phyloP scores from a whole-genome alignment of 345 rosid genomes.

The Moricandia moricandioides region DNA sequence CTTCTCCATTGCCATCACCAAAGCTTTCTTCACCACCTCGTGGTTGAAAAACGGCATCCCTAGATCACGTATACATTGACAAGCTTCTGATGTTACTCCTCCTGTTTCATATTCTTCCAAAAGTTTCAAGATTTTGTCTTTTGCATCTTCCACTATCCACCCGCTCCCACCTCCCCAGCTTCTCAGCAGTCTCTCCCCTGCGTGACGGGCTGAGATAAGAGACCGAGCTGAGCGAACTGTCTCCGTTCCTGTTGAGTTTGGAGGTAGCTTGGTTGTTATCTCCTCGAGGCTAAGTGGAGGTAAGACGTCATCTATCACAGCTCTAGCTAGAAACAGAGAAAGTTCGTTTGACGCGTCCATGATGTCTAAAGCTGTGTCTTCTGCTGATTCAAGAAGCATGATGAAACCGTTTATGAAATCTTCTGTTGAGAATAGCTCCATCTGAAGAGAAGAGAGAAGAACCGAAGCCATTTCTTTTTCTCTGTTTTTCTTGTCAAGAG shows the following conservation, averaged over 20 bases:
- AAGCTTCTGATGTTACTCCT: slow-evolving; percentile 85
- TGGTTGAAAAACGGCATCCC: slow-evolving; percentile 98
- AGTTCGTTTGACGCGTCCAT: slow-evolving; percentile 96
- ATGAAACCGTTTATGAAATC: slow-evolving; percentile 89
- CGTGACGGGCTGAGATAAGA: slow-evolving; percentile 82
- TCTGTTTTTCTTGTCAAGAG: slow-evolving; percentile 95
- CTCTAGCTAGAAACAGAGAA: slow-evolving; percentile 91
- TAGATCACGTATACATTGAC: slow-evolving; percentile 92
- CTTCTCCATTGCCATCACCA: slow-evolving; percentile 99
- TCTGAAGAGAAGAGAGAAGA: slow-evolving; percentile 87
- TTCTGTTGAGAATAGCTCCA: slow-evolving; percentile 88
- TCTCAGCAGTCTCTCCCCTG: slow-evolving; percentile 94
- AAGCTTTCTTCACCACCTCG: slow-evolving; percentile 97
- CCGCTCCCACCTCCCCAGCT: slow-evolving; percentile 99
- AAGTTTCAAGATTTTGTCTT: slow-evolving; percentile 89
- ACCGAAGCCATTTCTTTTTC: slow-evolving; percentile 99
- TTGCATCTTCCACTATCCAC: slow-evolving; percentile 98
- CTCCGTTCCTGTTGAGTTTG: slow-evolving; percentile 79
- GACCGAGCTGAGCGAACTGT: slow-evolving; percentile 76
- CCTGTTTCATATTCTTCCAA: slow-evolving; percentile 90
- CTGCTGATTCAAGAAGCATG: slow-evolving; percentile 92
- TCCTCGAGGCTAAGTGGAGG: slow-evolving; percentile 91
- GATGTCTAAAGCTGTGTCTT: slow-evolving; percentile 93
- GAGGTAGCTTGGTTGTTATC: slow-evolving; percentile 68
- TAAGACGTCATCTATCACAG: slow-evolving; percentile 92